phyloP scores from a whole-genome alignment of 1,139 yeast genomes.

The Candida neerlandica region DNA sequence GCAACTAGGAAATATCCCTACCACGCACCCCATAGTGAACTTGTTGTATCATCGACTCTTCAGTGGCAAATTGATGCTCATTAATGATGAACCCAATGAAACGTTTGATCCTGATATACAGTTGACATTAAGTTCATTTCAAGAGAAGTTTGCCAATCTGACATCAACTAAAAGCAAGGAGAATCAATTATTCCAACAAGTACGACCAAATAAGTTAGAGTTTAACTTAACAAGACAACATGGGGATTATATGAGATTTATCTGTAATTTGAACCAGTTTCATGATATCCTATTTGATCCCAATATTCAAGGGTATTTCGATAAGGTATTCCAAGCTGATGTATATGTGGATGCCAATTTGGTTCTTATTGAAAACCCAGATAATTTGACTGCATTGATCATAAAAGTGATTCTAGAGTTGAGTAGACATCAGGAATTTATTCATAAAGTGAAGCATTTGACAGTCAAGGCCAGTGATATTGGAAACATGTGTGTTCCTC shows the following conservation, averaged over 20 bases:
- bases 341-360: slow-evolving; percentile 33
- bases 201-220: slow-evolving; percentile 29
- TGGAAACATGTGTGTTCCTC: slow-evolving; percentile 34
- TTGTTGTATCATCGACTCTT: slow-evolving; percentile 25
- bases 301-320: slow-evolving; percentile 21
- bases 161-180: slow-evolving; percentile 7
- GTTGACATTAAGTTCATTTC: slow-evolving; percentile 17
- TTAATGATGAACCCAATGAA: slow-evolving; percentile 16
- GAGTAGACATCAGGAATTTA: slow-evolving; percentile 12
- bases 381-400: slow-evolving; percentile 17
- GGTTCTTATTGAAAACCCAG: slow-evolving; percentile 19
- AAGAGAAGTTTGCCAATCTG: slow-evolving; percentile 7
- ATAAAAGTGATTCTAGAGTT: slow-evolving; percentile 17
- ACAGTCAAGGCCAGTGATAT: slow-evolving; percentile 39
- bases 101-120: slow-evolving; percentile 10
- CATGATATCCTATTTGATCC: slow-evolving; percentile 20
- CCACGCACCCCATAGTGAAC: slow-evolving; percentile 8
- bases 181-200: slow-evolving; percentile 20
- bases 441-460: slow-evolving; percentile 25
- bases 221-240: slow-evolving; percentile 31
- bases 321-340: slow-evolving; percentile 23
- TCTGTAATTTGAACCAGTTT: slow-evolving; percentile 28
- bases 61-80: slow-evolving; percentile 24
- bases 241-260: slow-evolving; percentile 32
- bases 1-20: slow-evolving; percentile 8